phyloP scores from a whole-genome alignment of 2,329 filamentous ascomycete genomes.

The Scedosporium dehoogii region DNA sequence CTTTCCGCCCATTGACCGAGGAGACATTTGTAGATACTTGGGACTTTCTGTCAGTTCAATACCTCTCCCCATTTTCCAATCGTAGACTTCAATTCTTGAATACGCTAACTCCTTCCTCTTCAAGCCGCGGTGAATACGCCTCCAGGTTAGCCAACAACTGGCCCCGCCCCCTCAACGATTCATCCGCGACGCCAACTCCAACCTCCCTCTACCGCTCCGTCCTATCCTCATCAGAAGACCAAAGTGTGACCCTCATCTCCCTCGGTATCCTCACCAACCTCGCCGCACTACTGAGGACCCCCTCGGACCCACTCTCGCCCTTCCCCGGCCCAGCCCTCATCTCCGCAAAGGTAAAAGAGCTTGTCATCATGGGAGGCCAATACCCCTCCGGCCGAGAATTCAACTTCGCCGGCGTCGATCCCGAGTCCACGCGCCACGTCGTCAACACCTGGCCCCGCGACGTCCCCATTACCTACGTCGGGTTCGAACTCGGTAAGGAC shows the following conservation, averaged over 20 bases:
- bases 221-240: constrained; percentile 26
- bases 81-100: background rate
- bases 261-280: constrained; percentile 37
- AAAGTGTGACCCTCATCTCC: constrained; percentile 32
- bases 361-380: constrained; percentile 41
- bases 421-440: constrained; percentile 28
- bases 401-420: constrained; percentile 36
- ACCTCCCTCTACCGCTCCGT: constrained; percentile 34
- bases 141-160: background rate
- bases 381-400: constrained; percentile 37
- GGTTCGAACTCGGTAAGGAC: constrained; percentile 30
- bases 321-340: constrained; percentile 31
- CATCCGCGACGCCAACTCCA: constrained; percentile 30
- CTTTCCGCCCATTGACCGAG: constrained; percentile 28
- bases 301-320: constrained; percentile 25
- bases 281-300: constrained; percentile 34
- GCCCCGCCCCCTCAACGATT: background rate
- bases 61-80: background rate
- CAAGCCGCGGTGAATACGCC: background rate
- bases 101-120: background rate
- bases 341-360: constrained; percentile 32
- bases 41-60: constrained; percentile 24
- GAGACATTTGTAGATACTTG: constrained; percentile 32
- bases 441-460: constrained; percentile 30
- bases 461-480: constrained; percentile 28